A percentile compares a stretch with the other conserved stretches of the same genome.
phyloP scores from a whole-genome alignment of 768 basidiomycete species.

The Suillus bovinus region DNA sequence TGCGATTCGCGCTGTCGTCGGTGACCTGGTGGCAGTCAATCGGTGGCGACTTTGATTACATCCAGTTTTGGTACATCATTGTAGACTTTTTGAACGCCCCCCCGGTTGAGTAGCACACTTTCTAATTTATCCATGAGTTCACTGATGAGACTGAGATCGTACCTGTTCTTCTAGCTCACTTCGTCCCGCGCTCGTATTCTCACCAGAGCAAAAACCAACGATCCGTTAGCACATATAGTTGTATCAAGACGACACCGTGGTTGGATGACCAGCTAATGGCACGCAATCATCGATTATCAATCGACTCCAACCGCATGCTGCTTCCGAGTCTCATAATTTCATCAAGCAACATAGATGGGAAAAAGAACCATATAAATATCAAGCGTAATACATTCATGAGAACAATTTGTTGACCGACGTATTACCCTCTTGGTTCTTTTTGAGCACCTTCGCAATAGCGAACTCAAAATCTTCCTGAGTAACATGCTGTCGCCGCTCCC shows the following conservation, averaged over 20 bases:
- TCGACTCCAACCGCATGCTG: neutral
- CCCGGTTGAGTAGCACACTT: too few relatives aligned
- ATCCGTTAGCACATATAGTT: neutral
- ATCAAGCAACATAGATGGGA: neutral
- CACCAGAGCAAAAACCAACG: neutral
- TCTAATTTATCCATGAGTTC: too few relatives aligned
- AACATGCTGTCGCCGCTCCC: constrained; percentile 94
- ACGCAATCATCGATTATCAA: neutral
- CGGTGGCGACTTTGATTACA: too few relatives aligned
- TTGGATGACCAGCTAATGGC: neutral
- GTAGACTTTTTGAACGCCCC: too few relatives aligned
- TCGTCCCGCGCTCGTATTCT: too few relatives aligned
- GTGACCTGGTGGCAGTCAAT: too few relatives aligned
- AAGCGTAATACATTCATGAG: constrained; percentile 47
- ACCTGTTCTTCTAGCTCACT: too few relatives aligned
- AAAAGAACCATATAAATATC: constrained; percentile 1
- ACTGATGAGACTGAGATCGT: too few relatives aligned
- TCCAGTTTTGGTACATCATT: too few relatives aligned
- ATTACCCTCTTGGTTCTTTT: constrained; percentile 96
- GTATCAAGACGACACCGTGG: neutral
- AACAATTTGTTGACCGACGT: constrained; percentile 95
- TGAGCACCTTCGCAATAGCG: constrained; percentile 94
- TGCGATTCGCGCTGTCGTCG: too few relatives aligned
- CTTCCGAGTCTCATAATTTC: neutral
- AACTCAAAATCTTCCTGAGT: constrained; percentile 99